Conservation (phyloP, 179 eudicot species). For the Gypsophila paniculata region DNA sequence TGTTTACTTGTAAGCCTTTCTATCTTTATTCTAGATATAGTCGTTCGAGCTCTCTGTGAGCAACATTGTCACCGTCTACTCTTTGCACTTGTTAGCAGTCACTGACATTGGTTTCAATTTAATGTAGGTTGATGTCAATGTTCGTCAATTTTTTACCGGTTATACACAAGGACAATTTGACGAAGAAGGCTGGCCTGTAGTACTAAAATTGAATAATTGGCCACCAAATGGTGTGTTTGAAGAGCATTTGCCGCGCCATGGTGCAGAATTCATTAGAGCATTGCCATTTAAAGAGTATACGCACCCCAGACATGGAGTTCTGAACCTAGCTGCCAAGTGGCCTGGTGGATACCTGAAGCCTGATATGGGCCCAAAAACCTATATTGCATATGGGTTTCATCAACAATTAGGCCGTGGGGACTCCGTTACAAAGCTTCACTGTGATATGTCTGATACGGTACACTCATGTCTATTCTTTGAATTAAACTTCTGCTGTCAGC, state of each 20-base stretch:
- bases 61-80: not conserved
- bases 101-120: not conserved
- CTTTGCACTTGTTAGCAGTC: not conserved
- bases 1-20: not conserved
- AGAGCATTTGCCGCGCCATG: slow-evolving; percentile 62
- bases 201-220: slow-evolving; percentile 73
- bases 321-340: slow-evolving; percentile 51
- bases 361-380: slow-evolving; percentile 74
- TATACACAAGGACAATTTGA: slow-evolving; percentile 32
- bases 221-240: slow-evolving; percentile 59
- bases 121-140: slow-evolving; percentile 50
- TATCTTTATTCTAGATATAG: not conserved
- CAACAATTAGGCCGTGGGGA: slow-evolving; percentile 76
- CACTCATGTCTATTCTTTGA: too few relatives aligned
- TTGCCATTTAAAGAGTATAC: slow-evolving; percentile 73
- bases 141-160: slow-evolving; percentile 50
- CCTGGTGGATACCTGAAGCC: slow-evolving; percentile 42
- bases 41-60: not conserved
- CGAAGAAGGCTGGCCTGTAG: slow-evolving; percentile 37
- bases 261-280: slow-evolving; percentile 51
- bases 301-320: slow-evolving; percentile 47
- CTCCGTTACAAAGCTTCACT: slow-evolving; percentile 78
- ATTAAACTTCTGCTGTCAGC: not conserved
- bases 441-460: slow-evolving; percentile 78
- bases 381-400: slow-evolving; percentile 62